Conservation (phyloP, 805 yeast species). For the Yamadazyma paraphyllophila region DNA sequence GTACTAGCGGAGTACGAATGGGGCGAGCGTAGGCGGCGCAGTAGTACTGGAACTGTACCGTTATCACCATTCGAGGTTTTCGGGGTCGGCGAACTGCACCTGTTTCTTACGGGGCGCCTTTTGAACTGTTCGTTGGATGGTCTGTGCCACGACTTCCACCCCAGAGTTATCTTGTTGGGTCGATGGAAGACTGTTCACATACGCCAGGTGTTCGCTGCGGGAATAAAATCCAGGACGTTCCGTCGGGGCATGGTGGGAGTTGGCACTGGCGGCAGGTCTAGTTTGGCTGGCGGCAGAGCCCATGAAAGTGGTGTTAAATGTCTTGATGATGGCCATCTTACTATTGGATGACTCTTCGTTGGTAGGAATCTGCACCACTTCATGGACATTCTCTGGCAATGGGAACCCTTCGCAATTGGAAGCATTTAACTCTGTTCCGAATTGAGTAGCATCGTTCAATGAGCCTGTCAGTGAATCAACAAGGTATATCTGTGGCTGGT, state of each 20-base stretch:
- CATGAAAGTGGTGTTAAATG: slow-evolving; percentile 20
- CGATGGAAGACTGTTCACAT: slow-evolving; percentile 12
- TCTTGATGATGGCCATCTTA: slow-evolving; percentile 41
- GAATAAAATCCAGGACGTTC: slow-evolving; percentile 29
- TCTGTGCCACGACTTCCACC: slow-evolving; percentile 21
- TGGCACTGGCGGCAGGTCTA: background rate
- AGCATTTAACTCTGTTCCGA: slow-evolving; percentile 67
- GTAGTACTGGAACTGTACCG: too few relatives aligned
- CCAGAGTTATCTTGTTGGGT: slow-evolving; percentile 14
- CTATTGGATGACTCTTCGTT: slow-evolving; percentile 24
- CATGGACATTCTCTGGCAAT: slow-evolving; percentile 55
- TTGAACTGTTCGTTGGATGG: background rate
- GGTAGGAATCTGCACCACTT: slow-evolving; percentile 59
- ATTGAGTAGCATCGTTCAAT: slow-evolving; percentile 61
- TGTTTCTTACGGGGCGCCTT: background rate
- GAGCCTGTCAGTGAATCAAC: slow-evolving; percentile 64
- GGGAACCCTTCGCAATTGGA: slow-evolving; percentile 62
- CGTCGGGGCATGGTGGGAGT: too few relatives aligned
- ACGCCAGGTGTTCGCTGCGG: slow-evolving; percentile 25
- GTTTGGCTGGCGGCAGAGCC: background rate
- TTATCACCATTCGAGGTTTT: slow-evolving; percentile 34
- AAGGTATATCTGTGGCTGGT: slow-evolving; percentile 39
- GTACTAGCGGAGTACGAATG: too few relatives aligned
- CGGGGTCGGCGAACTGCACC: slow-evolving; percentile 30
- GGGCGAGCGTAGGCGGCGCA: too few relatives aligned